Evolutionary conservation across 352 stramenopile genomes (phyloP).

Genomic region (Bremia lactucae): DNA sequence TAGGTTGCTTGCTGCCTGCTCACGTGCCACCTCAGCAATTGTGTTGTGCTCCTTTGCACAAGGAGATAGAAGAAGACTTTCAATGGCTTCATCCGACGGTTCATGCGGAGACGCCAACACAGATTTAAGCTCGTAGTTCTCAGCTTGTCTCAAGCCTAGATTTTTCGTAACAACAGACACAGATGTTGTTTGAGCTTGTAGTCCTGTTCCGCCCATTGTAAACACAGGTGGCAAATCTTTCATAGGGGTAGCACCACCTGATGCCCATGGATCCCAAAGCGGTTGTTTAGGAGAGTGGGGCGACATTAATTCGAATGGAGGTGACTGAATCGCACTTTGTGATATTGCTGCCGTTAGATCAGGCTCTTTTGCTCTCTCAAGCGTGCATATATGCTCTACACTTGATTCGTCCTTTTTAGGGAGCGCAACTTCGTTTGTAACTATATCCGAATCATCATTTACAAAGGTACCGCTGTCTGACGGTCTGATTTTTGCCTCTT

Average conservation of each 20-base stretch:
- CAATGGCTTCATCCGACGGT: background rate
- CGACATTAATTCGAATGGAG: conserved; percentile 5
- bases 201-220: conserved; percentile 10
- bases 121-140: conserved; percentile 18
- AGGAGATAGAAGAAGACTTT: background rate
- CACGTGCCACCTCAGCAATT: background rate
- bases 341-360: conserved; percentile 1
- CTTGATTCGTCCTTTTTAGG: too few relatives aligned
- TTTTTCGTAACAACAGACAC: background rate
- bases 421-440: conserved; percentile 1
- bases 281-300: conserved; percentile 12
- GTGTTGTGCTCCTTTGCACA: background rate
- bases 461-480: background rate
- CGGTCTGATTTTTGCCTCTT: background rate
- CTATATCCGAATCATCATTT: background rate
- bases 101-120: conserved; percentile 13
- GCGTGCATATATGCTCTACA: too few relatives aligned
- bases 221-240: conserved; percentile 15
- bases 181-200: conserved; percentile 2
- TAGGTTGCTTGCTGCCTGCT: background rate
- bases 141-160: background rate
- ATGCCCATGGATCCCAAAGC: conserved; percentile 30
- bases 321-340: conserved; percentile 4
- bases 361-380: too few relatives aligned
- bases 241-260: conserved; percentile 19